phyloP scores from a whole-genome alignment of 2,329 filamentous ascomycete species.

The Colletotrichum sojae region DNA sequence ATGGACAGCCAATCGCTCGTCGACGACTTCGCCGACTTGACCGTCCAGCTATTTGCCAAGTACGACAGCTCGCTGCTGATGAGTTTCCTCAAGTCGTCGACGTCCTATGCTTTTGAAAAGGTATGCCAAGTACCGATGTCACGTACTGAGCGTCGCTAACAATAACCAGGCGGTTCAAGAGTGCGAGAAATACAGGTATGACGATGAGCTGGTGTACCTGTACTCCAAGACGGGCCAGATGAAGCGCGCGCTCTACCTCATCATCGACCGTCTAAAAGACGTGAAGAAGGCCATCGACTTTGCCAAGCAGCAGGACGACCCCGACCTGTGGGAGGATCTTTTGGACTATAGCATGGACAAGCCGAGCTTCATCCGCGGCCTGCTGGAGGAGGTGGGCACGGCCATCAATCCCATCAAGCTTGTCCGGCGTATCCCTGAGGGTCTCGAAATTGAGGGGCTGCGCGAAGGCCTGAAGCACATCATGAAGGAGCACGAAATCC shows the following conservation, averaged over 20 bases:
- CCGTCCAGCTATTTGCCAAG: slow-evolving; percentile 86
- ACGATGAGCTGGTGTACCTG: slow-evolving; percentile 94
- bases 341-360: slow-evolving; percentile 98
- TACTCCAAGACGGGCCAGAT: slow-evolving; percentile 96
- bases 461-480: slow-evolving; percentile 90
- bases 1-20: slow-evolving; percentile 78
- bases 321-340: slow-evolving; percentile 94
- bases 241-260: slow-evolving; percentile 90
- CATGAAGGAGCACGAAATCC: slow-evolving; percentile 96
- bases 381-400: slow-evolving; percentile 94
- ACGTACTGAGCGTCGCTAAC: neutral
- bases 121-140: slow-evolving; percentile 49
- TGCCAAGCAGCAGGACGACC: slow-evolving; percentile 92
- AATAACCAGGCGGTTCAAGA: slow-evolving; percentile 73
- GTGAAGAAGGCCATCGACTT: slow-evolving; percentile 95
- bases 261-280: slow-evolving; percentile 93
- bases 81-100: slow-evolving; percentile 88
- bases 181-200: slow-evolving; percentile 85
- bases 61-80: slow-evolving; percentile 87
- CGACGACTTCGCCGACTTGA: slow-evolving; percentile 88
- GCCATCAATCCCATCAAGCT: slow-evolving; percentile 93
- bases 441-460: slow-evolving; percentile 91
- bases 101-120: slow-evolving; percentile 89
- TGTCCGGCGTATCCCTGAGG: slow-evolving; percentile 91
- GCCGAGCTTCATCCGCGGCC: slow-evolving; percentile 90